Evolutionary conservation across 129 eudicot genomes (phyloP).

Genomic region (Daucus carota): DNA sequence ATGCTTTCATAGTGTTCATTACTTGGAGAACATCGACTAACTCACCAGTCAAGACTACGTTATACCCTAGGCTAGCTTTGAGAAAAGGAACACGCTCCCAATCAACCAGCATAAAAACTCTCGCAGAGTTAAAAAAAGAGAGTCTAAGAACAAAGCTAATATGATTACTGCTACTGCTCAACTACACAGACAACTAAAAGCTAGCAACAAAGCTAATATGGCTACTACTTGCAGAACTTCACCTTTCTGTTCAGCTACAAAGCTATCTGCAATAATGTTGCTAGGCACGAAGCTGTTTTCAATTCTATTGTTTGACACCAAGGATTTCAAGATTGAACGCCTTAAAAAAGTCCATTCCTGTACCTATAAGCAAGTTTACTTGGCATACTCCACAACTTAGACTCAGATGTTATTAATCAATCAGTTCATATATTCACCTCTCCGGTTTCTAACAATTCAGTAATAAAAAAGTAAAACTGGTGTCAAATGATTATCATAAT

Average conservation of each 20-base stretch:
- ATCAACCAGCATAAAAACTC: no score
- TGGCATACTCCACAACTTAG: not conserved
- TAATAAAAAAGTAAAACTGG: not conserved
- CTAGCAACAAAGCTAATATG: no score
- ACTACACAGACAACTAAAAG: no score
- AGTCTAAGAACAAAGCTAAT: no score
- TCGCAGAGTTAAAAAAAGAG: no score
- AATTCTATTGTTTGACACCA: not conserved
- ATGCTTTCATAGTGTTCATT: no score
- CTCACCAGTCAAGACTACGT: no score
- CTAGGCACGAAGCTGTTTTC: not conserved
- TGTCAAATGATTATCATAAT: not conserved
- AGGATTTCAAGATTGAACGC: not conserved
- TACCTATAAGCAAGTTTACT: not conserved
- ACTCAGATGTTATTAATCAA: not conserved
- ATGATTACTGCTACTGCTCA: no score
- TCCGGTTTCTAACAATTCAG: not conserved
- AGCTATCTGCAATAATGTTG: not conserved
- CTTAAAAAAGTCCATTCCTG: not conserved
- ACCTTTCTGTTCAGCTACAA: not conserved
- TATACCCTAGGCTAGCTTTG: no score
- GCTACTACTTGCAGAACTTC: not conserved
- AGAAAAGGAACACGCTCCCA: no score
- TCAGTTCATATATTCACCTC: not conserved
- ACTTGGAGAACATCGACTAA: no score